Conservation (phyloP, 345 rosid genomes). For the Hirschfeldia incana region DNA sequence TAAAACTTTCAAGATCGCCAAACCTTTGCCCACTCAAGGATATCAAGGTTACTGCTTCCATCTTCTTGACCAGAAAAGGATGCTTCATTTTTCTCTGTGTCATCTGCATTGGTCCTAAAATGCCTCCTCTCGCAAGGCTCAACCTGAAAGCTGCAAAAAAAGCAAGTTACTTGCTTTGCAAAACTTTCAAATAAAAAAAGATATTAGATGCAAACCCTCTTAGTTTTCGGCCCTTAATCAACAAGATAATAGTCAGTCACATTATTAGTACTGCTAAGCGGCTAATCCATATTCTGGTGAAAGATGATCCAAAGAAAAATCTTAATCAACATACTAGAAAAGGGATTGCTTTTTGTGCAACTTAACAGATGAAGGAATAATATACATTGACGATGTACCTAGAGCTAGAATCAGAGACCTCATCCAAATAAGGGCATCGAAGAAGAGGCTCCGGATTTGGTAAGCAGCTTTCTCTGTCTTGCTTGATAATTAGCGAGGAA, state of each 20-base stretch:
- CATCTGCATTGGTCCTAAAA: slow-evolving; percentile 63
- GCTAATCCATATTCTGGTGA: no score
- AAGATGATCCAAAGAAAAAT: no score
- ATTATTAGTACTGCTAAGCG: background rate
- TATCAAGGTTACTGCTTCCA: slow-evolving; percentile 57
- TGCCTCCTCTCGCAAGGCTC: slow-evolving; percentile 72
- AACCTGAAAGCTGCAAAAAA: slow-evolving; percentile 66
- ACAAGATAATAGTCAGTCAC: background rate
- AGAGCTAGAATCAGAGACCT: slow-evolving; percentile 76
- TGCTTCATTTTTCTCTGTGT: slow-evolving; percentile 78
- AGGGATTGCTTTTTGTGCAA: background rate
- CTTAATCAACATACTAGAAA: background rate
- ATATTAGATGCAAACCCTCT: background rate
- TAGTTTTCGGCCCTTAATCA: background rate
- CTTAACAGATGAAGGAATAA: slow-evolving; percentile 9
- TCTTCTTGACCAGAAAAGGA: slow-evolving; percentile 90
- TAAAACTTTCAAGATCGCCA: slow-evolving; percentile 20
- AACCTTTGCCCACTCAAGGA: slow-evolving; percentile 98
- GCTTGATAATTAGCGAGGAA: slow-evolving; percentile 45
- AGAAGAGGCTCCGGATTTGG: slow-evolving; percentile 64
- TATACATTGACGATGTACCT: slow-evolving; percentile 49
- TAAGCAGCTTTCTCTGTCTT: slow-evolving; percentile 52
- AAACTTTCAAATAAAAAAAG: background rate
- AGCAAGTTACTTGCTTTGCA: slow-evolving; percentile 12
- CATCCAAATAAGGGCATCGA: slow-evolving; percentile 64